Conservation (phyloP, 371 early-diverging fungal species). For the Mortierella sp. region DNA sequence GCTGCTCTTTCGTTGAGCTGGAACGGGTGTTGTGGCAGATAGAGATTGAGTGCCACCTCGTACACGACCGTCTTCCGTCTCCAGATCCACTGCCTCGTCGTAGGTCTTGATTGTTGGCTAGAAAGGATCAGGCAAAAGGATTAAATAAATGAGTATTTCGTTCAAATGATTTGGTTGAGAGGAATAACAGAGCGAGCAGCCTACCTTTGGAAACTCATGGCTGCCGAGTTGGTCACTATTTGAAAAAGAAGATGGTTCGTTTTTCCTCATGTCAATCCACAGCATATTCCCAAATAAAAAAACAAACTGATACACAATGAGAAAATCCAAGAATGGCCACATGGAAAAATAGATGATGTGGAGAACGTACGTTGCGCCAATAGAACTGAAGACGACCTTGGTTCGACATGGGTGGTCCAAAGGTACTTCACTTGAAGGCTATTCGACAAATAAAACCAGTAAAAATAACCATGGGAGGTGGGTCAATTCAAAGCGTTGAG, state of each 20-base stretch:
- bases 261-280: no score
- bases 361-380: slow-evolving; percentile 19
- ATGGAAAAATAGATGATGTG: background rate
- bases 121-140: slow-evolving; percentile 1
- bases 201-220: slow-evolving; percentile 38
- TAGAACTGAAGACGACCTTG: slow-evolving; percentile 44
- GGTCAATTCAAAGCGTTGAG: background rate
- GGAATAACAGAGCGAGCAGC: background rate
- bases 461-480: background rate
- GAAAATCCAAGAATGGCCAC: no score
- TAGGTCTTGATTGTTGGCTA: slow-evolving; percentile 78
- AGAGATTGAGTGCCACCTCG: slow-evolving; percentile 6
- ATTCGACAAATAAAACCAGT: background rate
- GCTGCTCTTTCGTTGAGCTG: slow-evolving; percentile 35
- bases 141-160: no score
- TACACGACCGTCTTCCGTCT: slow-evolving; percentile 53
- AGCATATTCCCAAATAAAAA: no score
- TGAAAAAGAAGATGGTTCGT: background rate
- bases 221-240: slow-evolving; percentile 17
- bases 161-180: background rate
- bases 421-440: slow-evolving; percentile 65
- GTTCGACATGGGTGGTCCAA: slow-evolving; percentile 64
- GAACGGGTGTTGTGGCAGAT: slow-evolving; percentile 15
- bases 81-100: slow-evolving; percentile 78
- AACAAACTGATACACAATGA: no score